Evolutionary conservation across 805 yeast genomes (phyloP).

Genomic region (Cephaloascus albidus): DNA sequence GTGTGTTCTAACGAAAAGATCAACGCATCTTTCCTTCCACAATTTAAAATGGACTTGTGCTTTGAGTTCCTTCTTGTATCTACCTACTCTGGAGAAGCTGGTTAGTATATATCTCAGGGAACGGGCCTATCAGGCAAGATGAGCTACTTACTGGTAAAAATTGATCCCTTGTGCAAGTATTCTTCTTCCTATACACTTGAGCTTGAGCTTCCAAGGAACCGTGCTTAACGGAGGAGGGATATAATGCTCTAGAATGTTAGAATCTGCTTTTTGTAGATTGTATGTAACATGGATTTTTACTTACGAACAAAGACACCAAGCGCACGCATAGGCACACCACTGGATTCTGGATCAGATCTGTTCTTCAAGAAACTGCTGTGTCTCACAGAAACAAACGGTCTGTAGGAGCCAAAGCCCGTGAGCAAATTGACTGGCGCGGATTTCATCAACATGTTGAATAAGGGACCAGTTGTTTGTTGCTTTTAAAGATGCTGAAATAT

Average conservation of each 20-base stretch:
- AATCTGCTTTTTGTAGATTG: neutral
- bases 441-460: too few species aligned
- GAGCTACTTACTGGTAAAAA: neutral
- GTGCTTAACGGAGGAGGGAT: neutral
- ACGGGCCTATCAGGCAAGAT: too few species aligned
- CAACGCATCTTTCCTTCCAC: constrained; percentile 84
- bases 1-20: constrained; percentile 68
- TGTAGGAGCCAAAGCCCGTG: too few species aligned
- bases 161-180: neutral
- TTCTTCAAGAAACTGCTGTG: neutral
- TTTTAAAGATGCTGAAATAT: too few species aligned
- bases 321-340: neutral
- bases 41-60: constrained; percentile 11
- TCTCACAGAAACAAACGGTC: neutral
- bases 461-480: too few species aligned
- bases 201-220: neutral
- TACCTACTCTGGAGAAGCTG: neutral
- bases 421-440: too few species aligned
- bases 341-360: neutral
- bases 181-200: neutral
- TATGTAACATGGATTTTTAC: neutral
- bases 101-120: too few species aligned
- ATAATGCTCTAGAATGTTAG: neutral
- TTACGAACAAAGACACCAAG: neutral
- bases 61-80: neutral